Base-by-base conservation (phyloP, 169 alveolate species). In the Babesia sp. region DNA sequence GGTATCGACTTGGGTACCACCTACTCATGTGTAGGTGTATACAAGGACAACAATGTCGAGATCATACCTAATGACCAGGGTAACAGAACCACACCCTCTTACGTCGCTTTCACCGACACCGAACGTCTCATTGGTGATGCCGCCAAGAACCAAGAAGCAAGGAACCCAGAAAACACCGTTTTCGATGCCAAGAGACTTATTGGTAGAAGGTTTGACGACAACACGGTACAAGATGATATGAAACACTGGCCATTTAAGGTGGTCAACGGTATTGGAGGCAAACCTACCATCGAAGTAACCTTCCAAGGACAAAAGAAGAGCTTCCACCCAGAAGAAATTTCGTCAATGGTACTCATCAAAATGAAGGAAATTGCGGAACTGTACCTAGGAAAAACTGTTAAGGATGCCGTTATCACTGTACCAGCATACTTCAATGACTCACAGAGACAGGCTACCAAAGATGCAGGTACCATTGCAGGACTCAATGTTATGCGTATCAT, bases 371-470 rank as follows among this genome's bases (percentile, higher is more conserved):
- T 95, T 26, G 99, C 99, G 8, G 99, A 97, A 91, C 94, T 96
- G 34, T 95, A 94, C 87, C 84, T 97, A 37, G 98, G 99, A 55
- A 91, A 91, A 45, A 83, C 94, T 24, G 94, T 98, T 59, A 94
- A 93, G 81, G 94, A 96, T 67, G 99, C 99, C 31, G 99, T 98
- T 54, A 94, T 98, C 73, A 98, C 99, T 20, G 99, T 97, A 24
- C 99, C 99, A n/a, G 99, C 99, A 42, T 97, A 97, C 87, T 98
- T 97, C 95, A 97, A 97, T 77, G 99, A 98, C 85, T 96, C 98
- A 3, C 98, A 97, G 90, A 90, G 99, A 72, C 97, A 96, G 88
- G 99, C 99, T 58, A 97, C 99, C 26, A 97, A 98, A 90, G 99
- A 98, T 83, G 99, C 99, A 20, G 99, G 99, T 29, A 89, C 95